These are phyloP conservation scores for Aspergillus sp. DNA, from an alignment of 2,329 filamentous ascomycete genomes.

Conservation along the genomic window DNA sequence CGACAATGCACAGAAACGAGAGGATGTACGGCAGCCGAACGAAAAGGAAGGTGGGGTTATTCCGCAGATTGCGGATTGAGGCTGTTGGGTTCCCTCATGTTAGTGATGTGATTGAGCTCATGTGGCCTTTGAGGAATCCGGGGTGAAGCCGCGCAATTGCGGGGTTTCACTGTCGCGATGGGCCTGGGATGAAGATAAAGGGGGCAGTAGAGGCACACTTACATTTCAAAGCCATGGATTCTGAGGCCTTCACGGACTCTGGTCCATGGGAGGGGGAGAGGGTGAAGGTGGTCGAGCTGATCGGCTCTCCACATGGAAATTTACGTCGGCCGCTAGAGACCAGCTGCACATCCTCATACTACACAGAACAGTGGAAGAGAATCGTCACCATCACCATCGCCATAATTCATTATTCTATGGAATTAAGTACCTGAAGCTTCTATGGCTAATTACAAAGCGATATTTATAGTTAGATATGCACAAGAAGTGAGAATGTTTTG, in stretches of 20 bases:
- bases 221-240: slow-evolving; percentile 44
- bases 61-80: slow-evolving; percentile 59
- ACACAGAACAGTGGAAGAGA: neutral
- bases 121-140: slow-evolving; percentile 17
- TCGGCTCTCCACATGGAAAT: slow-evolving; percentile 20
- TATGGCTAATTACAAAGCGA: slow-evolving; percentile 13
- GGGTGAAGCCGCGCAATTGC: slow-evolving; percentile 8
- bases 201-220: slow-evolving; percentile 18
- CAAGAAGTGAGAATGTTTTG: slow-evolving; percentile 22
- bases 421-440: slow-evolving; percentile 6
- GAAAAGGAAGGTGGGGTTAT: slow-evolving; percentile 72
- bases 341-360: slow-evolving; percentile 30
- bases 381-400: neutral
- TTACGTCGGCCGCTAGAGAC: slow-evolving; percentile 34
- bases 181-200: neutral
- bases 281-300: neutral
- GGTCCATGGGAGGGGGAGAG: slow-evolving; percentile 20
- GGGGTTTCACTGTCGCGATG: neutral
- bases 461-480: slow-evolving; percentile 31
- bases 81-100: slow-evolving; percentile 26
- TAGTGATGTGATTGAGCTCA: slow-evolving; percentile 15
- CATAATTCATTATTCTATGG: slow-evolving; percentile 11
- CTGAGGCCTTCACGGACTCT: slow-evolving; percentile 26
- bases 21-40: slow-evolving; percentile 81
- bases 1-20: slow-evolving; percentile 77